These are phyloP conservation scores for Trichoderma atroviride DNA, from an alignment of 2,329 filamentous ascomycete genomes.

Conservation along the genomic window DNA sequence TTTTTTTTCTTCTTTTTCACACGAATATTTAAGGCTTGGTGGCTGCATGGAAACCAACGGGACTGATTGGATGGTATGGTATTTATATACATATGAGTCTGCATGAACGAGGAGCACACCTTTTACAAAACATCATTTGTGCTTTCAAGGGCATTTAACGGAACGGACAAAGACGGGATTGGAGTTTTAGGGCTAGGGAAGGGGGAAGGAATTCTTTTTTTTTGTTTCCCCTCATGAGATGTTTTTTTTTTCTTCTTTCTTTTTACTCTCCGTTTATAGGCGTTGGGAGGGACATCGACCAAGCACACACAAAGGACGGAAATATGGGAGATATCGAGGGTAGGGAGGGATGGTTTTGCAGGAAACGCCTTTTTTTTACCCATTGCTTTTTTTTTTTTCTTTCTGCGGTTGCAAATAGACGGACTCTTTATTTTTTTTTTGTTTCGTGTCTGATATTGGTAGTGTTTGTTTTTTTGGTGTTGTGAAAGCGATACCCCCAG, in stretches of 20 bases:
- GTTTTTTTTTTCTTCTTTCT: neutral
- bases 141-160: neutral
- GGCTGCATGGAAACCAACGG: neutral
- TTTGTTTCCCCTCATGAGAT: too few species aligned
- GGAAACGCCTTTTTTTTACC: neutral
- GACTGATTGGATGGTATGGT: neutral
- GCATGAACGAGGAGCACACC: neutral
- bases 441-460: neutral
- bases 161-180: neutral
- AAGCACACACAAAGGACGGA: neutral
- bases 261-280: neutral
- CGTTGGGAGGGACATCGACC: neutral
- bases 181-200: neutral
- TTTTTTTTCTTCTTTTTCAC: neutral
- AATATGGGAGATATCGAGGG: neutral
- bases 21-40: neutral
- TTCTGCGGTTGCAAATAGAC: neutral
- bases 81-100: neutral
- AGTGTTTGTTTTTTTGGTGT: neutral
- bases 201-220: neutral
- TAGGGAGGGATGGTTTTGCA: neutral
- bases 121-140: neutral
- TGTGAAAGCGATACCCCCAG: neutral
- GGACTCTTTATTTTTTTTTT: neutral
- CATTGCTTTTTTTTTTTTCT: neutral